Conservation (phyloP, 495 filamentous ascomycete species). For the Xylaria sp. region DNA sequence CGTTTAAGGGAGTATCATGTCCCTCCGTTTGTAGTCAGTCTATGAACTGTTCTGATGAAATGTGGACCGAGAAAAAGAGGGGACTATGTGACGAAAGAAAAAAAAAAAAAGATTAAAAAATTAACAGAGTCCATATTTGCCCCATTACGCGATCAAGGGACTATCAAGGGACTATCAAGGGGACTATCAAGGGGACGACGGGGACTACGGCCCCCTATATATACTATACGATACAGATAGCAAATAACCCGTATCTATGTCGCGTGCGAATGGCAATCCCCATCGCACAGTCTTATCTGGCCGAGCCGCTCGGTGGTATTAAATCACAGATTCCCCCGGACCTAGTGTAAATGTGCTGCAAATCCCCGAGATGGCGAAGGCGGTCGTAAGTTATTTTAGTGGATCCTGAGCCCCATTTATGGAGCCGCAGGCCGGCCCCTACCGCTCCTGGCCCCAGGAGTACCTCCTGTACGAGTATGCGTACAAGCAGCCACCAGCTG, state of each 20-base stretch:
- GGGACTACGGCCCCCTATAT: background rate
- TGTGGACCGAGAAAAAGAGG: slow-evolving; percentile 21
- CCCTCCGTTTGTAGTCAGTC: background rate
- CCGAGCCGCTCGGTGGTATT: slow-evolving; percentile 16
- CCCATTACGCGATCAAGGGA: background rate
- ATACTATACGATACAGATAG: background rate
- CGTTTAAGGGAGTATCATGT: background rate
- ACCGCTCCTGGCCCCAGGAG: background rate
- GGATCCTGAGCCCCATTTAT: slow-evolving; percentile 7
- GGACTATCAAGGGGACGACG: no score
- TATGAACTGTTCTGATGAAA: slow-evolving; percentile 19
- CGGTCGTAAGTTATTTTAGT: background rate
- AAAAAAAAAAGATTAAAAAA: background rate
- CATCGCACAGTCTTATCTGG: slow-evolving; percentile 1
- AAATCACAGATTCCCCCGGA: slow-evolving; percentile 7
- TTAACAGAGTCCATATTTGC: slow-evolving; percentile 3
- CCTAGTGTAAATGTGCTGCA: slow-evolving; percentile 5
- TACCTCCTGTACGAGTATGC: no score
- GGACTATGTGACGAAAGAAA: no score
- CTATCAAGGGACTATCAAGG: no score
- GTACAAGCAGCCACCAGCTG: background rate
- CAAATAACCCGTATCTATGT: background rate
- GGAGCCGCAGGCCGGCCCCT: slow-evolving; percentile 2
- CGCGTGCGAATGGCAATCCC: background rate
- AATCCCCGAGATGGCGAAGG: background rate